Evolutionary conservation across 2,329 filamentous ascomycete species (phyloP).

Genomic region (Colletotrichum sojae): DNA sequence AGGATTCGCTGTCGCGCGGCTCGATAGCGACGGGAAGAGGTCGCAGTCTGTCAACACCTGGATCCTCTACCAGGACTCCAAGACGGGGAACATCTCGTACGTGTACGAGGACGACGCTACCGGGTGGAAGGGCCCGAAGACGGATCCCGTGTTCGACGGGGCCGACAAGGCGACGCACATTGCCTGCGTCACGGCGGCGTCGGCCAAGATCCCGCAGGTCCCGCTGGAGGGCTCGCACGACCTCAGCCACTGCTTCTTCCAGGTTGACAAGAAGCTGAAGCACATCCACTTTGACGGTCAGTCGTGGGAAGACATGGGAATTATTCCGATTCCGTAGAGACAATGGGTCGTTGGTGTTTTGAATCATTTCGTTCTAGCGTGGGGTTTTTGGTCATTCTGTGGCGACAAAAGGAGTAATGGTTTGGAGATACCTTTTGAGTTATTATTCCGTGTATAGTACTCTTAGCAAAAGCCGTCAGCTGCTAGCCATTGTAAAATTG

Average conservation of each 20-base stretch:
- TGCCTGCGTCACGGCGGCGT: constrained; percentile 36
- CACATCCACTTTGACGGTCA: constrained; percentile 36
- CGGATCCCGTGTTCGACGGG: constrained; percentile 32
- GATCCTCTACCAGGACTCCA: constrained; percentile 44
- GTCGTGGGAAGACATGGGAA: constrained; percentile 32
- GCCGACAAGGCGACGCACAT: constrained; percentile 36
- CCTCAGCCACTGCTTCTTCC: constrained; percentile 39
- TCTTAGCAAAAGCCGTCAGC: too few species aligned
- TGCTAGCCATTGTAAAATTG: too few species aligned
- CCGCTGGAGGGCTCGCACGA: constrained; percentile 26
- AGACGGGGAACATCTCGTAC: constrained; percentile 39
- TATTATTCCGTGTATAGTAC: too few species aligned
- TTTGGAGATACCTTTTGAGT: too few species aligned
- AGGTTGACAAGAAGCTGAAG: constrained; percentile 25
- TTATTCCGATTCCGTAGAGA: constrained; percentile 21
- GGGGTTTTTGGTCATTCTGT: too few species aligned
- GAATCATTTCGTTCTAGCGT: too few species aligned
- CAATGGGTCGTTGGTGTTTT: not conserved
- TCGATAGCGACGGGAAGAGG: constrained; percentile 20
- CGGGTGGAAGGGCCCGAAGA: constrained; percentile 40
- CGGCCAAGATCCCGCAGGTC: constrained; percentile 16
- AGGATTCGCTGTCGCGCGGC: constrained; percentile 41
- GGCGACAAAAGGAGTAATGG: too few species aligned
- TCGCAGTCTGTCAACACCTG: constrained; percentile 42
- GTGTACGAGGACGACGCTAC: constrained; percentile 41